Evolutionary conservation across 441 rosid genomes (phyloP).

Genomic region (Omphalea diandra): DNA sequence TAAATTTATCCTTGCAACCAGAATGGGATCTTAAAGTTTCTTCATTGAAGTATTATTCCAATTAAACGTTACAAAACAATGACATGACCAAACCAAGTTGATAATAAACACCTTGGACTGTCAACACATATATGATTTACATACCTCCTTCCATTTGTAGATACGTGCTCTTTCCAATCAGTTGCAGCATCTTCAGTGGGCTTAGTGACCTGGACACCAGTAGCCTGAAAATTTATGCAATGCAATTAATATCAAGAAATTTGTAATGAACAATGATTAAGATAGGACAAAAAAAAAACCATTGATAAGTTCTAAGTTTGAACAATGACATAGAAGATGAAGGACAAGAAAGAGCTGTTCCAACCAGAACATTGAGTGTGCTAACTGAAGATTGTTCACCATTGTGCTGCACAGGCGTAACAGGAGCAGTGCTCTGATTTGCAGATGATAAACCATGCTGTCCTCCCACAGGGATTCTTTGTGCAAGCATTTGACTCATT

Average conservation of each 20-base stretch:
- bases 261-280: constrained; percentile 13
- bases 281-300: constrained; percentile 12
- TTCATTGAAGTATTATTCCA: not conserved
- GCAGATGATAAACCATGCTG: constrained; percentile 42
- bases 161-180: constrained; percentile 82
- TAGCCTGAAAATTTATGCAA: constrained; percentile 45
- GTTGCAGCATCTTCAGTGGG: constrained; percentile 38
- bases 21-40: not conserved
- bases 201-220: constrained; percentile 37
- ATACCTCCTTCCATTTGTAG: constrained; percentile 81
- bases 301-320: no score
- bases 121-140: constrained; percentile 17
- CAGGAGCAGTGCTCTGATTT: constrained; percentile 40
- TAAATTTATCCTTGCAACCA: not conserved
- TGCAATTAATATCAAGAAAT: constrained; percentile 21
- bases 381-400: constrained; percentile 48
- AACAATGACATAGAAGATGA: constrained; percentile 2
- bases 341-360: constrained; percentile 20
- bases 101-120: constrained; percentile 8
- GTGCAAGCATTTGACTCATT: constrained; percentile 45
- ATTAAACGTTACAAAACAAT: constrained; percentile 5
- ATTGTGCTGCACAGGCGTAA: constrained; percentile 40
- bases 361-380: constrained; percentile 39
- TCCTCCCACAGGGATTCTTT: constrained; percentile 47
- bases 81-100: constrained; percentile 14